Base-by-base conservation (phyloP, 768 basidiomycete species). In the Pilatotrama ljubarskyi region DNA sequence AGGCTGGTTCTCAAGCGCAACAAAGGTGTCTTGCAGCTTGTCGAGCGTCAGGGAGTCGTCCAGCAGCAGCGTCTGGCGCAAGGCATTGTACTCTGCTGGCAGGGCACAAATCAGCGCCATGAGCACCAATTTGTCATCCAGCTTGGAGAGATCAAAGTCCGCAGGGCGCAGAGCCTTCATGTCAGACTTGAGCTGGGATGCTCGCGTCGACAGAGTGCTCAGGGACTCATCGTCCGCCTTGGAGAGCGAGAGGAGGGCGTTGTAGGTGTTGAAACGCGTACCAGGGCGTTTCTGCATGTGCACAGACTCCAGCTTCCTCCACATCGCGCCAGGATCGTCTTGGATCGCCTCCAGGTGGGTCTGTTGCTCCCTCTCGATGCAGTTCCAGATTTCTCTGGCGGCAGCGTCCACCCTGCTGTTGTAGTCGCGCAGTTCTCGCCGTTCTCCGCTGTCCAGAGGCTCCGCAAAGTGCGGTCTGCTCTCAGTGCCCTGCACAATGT, bases 231-330 rank as follows among this genome's bases (percentile, higher is more conserved):
- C 38, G n/a, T 65, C 47, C n/a, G 48, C 48, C 48, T 65, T 63
- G 37, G 11, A 36, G 51, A 63, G 64, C 25, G 22, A 40, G 24
- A 65, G 57, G 25, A 65, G 50, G 18, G 49, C 46, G 20, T 65
- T 55, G 35, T 55, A 57, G 42, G 64, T 60, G 36, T 55, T 65
- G 37, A 65, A 63, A 52, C 58, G 52, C 26, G 58, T 63, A 37
- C 57, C 58, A 25, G 62, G 47, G 29, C 49, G 18, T 55, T 63
- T 59, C 48, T 52, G 44, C 47, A 58, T 56, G 53, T 65, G 62
- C 29, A 60, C 49, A 20, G 50, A 32, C 41, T 58, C 55, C n/a
- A 65, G 46, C 43, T 58, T 63, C 37, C 17, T 26, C 51, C 57
- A 62, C 62, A 65, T 62, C 38, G 46, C 24, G 36, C 14, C 47